These are phyloP conservation scores for Setomelanomma holmii DNA, from an alignment of 2,329 filamentous ascomycete species.

Conservation along the genomic window DNA sequence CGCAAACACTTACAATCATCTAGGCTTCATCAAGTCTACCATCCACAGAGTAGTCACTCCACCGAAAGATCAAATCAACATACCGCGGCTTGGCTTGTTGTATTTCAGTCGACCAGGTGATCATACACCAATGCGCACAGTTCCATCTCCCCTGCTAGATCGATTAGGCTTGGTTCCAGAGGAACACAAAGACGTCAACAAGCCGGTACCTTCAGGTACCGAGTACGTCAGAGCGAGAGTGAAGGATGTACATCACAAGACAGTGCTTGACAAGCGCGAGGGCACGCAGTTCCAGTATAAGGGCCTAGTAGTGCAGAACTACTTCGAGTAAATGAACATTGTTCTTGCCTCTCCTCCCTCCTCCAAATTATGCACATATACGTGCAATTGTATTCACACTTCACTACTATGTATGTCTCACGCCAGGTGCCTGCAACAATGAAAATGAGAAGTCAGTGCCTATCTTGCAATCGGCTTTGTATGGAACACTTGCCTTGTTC, in stretches of 20 bases:
- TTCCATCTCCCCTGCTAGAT: slow-evolving; percentile 43
- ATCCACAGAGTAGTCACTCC: slow-evolving; percentile 59
- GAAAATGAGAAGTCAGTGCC: too few relatives aligned
- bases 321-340: slow-evolving; percentile 43
- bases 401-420: too few relatives aligned
- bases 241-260: slow-evolving; percentile 57
- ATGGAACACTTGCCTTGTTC: too few relatives aligned
- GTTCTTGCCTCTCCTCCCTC: too few relatives aligned
- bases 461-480: too few relatives aligned
- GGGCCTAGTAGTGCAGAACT: slow-evolving; percentile 49
- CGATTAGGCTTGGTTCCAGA: slow-evolving; percentile 47
- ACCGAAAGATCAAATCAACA: slow-evolving; percentile 56
- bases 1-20: slow-evolving; percentile 4
- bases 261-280: slow-evolving; percentile 53
- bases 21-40: slow-evolving; percentile 54
- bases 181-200: slow-evolving; percentile 48
- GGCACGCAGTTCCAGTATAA: slow-evolving; percentile 56
- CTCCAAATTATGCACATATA: too few relatives aligned
- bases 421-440: too few relatives aligned
- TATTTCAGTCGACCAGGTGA: slow-evolving; percentile 30
- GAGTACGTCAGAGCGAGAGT: slow-evolving; percentile 57
- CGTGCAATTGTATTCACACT: too few relatives aligned
- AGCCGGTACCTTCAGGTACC: slow-evolving; percentile 49
- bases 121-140: slow-evolving; percentile 39
- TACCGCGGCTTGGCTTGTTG: slow-evolving; percentile 45